Evolutionary conservation across 148 eudicot species (phyloP), one percentile per base, ranked within the genome.

Genomic region (Vaccinium macrocarpon): DNA sequence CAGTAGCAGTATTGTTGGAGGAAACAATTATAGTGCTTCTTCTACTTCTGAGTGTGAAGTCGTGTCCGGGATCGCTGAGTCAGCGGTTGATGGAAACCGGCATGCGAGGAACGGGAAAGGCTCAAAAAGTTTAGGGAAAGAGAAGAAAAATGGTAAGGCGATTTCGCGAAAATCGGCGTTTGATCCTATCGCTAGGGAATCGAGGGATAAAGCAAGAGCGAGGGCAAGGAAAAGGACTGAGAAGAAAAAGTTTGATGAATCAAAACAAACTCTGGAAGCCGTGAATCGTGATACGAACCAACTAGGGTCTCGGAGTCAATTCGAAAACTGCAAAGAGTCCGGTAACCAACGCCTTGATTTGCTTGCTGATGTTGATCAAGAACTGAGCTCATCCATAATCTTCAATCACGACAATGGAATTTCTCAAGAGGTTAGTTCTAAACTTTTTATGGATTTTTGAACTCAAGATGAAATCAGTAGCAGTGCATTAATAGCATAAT

Each of bases 11-110:
- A 42, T 5, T 42, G 25, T 16, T 13, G 80, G n/a, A 14, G 80
- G n/a, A 50, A 64, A 64, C 61, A 88, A 85, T 80, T 83, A 85
- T 81, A 87, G 85, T 83, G 86, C 87, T 80, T 86, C 92, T 38
- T 90, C 91, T 15, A 78, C 71, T 72, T 92, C 92, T 8, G 89
- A 90, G 75, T 86, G 92, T 80, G 92, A 91, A 83, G 91, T 79
- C 5, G 83, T 87, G 85, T 87, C 83, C 12, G 87, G 85, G 48
- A 68, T 81, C 0, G 81, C 81, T n/a, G 84, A 84, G 52, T 57
- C 76, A 0, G 59, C 75, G 0, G 38, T 25, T 18, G 35, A 38
- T n/a, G 70, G 27, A n/a, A 61, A 42, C 82, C 25, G 48, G 52
- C 29, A 38, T 19, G 51, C 0, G 50, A 35, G 71, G 35, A 83